Evolutionary conservation across 805 yeast genomes (phyloP).

Genomic region (Spathaspora sp.): DNA sequence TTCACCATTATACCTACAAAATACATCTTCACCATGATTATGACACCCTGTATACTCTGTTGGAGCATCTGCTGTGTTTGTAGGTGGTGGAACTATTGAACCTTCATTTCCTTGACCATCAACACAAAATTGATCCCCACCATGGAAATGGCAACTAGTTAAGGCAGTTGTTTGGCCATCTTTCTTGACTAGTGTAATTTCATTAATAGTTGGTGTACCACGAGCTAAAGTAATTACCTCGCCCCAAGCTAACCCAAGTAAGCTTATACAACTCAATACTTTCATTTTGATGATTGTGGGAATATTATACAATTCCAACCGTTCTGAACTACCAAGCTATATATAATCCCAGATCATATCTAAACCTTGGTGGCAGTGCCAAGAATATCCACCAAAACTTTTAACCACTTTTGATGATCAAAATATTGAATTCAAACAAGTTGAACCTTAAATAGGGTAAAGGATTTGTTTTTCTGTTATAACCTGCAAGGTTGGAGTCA

Average conservation of each 20-base stretch:
- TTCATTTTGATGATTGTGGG: not conserved
- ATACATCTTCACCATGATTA: constrained; percentile 14
- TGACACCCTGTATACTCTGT: constrained; percentile 17
- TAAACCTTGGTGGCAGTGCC: not conserved
- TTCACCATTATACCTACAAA: constrained; percentile 13
- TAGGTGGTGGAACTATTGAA: constrained; percentile 16
- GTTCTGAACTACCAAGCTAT: not conserved
- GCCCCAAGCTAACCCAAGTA: not conserved
- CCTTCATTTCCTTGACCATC: constrained; percentile 21
- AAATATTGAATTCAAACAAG: too few relatives aligned
- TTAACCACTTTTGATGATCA: too few relatives aligned
- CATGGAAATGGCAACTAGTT: constrained; percentile 22
- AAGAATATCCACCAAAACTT: not conserved
- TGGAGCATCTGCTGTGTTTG: constrained; percentile 11
- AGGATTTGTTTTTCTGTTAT: too few relatives aligned
- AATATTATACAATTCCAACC: not conserved
- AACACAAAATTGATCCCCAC: constrained; percentile 14
- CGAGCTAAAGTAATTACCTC: not conserved
- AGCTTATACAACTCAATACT: not conserved
- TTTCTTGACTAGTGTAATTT: not conserved
- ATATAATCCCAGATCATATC: too few relatives aligned
- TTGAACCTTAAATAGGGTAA: too few relatives aligned
- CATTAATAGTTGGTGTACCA: not conserved
- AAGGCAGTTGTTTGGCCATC: constrained; percentile 2
- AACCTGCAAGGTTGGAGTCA: too few relatives aligned